A percentile compares a stretch with the other conserved stretches of the same genome.
These are phyloP conservation scores for Saturnispora saitoi DNA, from an alignment of 805 yeast species.

Conservation along the genomic window DNA sequence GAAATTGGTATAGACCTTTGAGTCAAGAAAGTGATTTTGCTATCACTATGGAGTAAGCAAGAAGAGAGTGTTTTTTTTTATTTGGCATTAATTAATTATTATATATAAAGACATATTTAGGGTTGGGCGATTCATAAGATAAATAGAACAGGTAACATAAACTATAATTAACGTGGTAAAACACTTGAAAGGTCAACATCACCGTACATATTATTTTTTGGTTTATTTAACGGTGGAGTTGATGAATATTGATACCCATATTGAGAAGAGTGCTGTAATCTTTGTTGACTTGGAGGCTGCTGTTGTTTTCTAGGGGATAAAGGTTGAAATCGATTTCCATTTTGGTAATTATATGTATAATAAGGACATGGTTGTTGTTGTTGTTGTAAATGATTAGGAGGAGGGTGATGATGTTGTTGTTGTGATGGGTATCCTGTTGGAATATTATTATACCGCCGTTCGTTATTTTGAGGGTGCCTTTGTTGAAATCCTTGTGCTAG, in stretches of 20 bases:
- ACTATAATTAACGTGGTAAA: constrained; percentile 7
- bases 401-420: background rate
- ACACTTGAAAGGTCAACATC: constrained; percentile 10
- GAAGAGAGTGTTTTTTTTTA: background rate
- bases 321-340: background rate
- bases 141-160: background rate
- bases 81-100: background rate
- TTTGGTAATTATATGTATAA: background rate
- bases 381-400: background rate
- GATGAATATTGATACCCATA: background rate
- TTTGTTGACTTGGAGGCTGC: background rate
- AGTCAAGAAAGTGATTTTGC: background rate
- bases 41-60: background rate
- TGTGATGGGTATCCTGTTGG: background rate
- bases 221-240: background rate
- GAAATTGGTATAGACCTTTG: background rate
- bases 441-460: background rate
- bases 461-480: background rate
- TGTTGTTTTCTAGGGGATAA: background rate
- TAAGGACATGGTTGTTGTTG: background rate
- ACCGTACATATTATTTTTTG: constrained; percentile 3
- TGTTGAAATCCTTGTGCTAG: background rate
- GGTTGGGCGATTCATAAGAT: background rate
- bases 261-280: background rate
- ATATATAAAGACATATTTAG: background rate